Evolutionary conservation across 2,329 filamentous ascomycete species (phyloP), one percentile per base, ranked within the genome.

Genomic region (Verticillium isaacii): DNA sequence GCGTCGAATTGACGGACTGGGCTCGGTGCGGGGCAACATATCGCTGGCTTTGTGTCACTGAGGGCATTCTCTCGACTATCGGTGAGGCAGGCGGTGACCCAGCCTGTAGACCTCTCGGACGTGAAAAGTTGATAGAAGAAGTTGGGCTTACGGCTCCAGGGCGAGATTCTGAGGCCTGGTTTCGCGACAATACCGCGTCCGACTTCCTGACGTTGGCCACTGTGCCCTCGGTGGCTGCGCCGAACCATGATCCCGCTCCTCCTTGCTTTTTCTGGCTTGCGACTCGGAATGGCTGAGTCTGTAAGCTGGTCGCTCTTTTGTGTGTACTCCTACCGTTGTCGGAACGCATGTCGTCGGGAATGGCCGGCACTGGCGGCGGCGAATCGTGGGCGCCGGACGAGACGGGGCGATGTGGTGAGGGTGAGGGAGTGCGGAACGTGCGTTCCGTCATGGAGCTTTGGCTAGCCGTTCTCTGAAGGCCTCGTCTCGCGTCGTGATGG

Each of bases 361-460:
- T 81, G 4, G 83, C 81, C 39, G 93, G 93, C 2, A 97, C 88
- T 1, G 92, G 92, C 36, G 92, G 92, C 34, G 92, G 92, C 59
- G 85, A 81, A 68, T 85, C 78, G 58, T 77, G 73, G 23, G 54
- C 54, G 54, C 32, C 54, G 11, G 54, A 34, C 39, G 41, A 36
- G 58, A 32, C 41, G n/a, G 72, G 67, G n/a, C 64, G 62, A 74
- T 81, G 80, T 71, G 73, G 80, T 64, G 74, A 25, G 70, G 83
- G 91, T 4, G 89, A 96, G 3, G 88, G 87, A 14, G 89, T 90
- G 67, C 93, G 87, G 74, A 97, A 97, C 1, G 92, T 93, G 62
- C 94, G 86, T 73, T 94, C 91, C 34, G 86, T 89, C 93, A 98
- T 96, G 58, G 93, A 97, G 25, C 87, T 84, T 32, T 85, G 85